Conservation (phyloP, 192 early-diverging fungal species). For the Backusella tuberculispora region DNA sequence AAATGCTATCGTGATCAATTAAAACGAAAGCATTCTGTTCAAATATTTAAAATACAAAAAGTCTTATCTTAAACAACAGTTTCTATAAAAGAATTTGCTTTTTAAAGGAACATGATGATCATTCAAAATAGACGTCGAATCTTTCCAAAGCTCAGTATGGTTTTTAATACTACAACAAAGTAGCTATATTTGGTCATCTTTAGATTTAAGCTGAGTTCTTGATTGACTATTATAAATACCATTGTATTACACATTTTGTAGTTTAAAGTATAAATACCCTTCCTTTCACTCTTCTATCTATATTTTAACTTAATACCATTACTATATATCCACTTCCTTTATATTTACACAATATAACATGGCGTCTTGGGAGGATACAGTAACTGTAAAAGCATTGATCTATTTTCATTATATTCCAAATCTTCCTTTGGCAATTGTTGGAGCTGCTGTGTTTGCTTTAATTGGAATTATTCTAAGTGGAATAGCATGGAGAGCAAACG, state of each 20-base stretch:
- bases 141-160: not conserved
- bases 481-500: not conserved
- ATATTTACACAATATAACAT: not conserved
- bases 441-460: not conserved
- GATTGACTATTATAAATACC: not conserved
- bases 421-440: conserved; percentile 12
- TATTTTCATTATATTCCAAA: conserved; percentile 16
- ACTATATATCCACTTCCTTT: not conserved
- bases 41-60: not conserved
- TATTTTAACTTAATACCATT: not conserved
- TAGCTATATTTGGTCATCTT: not conserved
- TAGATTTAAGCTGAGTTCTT: not conserved
- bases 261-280: not conserved
- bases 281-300: not conserved
- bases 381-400: not conserved
- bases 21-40: not conserved
- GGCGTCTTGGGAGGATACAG: not conserved
- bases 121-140: not conserved
- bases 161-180: not conserved
- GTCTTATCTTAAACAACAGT: not conserved
- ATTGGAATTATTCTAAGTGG: not conserved
- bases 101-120: not conserved
- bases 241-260: not conserved
- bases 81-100: not conserved
- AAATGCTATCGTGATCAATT: not conserved